phyloP scores from a whole-genome alignment of 2,329 filamentous ascomycete species.

The Calonectria pseudoreteaudii region DNA sequence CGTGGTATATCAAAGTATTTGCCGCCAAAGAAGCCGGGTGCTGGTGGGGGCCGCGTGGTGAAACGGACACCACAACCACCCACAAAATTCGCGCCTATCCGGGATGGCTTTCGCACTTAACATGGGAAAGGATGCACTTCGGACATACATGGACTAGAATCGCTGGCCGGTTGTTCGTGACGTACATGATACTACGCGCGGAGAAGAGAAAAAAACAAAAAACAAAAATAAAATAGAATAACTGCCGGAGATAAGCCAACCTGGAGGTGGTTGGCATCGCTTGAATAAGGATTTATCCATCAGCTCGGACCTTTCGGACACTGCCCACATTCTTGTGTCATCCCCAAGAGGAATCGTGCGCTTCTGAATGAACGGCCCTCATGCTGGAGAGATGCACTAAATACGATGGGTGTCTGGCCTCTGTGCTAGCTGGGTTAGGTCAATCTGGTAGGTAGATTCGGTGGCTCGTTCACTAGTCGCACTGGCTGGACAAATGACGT shows the following conservation, averaged over 20 bases:
- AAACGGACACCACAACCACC: slow-evolving; percentile 36
- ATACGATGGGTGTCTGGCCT: neutral
- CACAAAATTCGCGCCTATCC: slow-evolving; percentile 31
- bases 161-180: slow-evolving; percentile 33
- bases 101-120: slow-evolving; percentile 41
- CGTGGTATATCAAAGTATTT: slow-evolving; percentile 35
- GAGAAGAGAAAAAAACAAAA: slow-evolving; percentile 1
- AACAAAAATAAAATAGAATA: neutral
- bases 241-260: slow-evolving; percentile 14
- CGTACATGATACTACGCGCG: slow-evolving; percentile 31
- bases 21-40: slow-evolving; percentile 32
- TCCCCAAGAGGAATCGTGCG: slow-evolving; percentile 35
- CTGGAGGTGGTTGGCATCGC: slow-evolving; percentile 9
- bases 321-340: slow-evolving; percentile 30
- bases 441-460: slow-evolving; percentile 30
- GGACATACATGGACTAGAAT: slow-evolving; percentile 21
- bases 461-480: slow-evolving; percentile 37
- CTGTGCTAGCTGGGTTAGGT: slow-evolving; percentile 10
- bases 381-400: neutral
- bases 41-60: slow-evolving; percentile 41
- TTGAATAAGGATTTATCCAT: slow-evolving; percentile 31
- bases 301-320: slow-evolving; percentile 28
- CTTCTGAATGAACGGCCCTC: slow-evolving; percentile 28
- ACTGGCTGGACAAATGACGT: slow-evolving; percentile 28
- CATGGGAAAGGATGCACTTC: slow-evolving; percentile 30